Evolutionary conservation across 148 eudicot genomes (phyloP).

Genomic region (Selenicereus undatus): DNA sequence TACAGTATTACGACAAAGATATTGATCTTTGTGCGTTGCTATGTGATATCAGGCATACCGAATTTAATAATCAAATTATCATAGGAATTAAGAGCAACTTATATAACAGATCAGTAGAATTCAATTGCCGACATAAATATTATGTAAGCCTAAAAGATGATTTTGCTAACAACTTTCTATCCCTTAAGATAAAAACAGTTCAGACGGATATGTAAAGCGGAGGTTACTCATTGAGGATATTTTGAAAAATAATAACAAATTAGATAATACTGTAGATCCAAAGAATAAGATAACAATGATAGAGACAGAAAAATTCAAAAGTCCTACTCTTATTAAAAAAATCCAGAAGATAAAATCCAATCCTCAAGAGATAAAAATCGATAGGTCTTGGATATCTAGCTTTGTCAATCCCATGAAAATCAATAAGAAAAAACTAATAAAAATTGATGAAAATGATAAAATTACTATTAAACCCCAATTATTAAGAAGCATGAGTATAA

Average conservation of each 20-base stretch:
- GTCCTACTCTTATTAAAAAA: neutral
- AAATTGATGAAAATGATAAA: too few relatives aligned
- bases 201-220: neutral
- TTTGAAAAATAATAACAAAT: neutral
- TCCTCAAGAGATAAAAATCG: neutral
- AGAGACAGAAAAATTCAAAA: neutral
- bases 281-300: neutral
- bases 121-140: neutral
- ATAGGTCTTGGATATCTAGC: neutral
- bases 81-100: neutral
- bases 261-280: neutral
- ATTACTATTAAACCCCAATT: too few relatives aligned
- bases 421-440: neutral
- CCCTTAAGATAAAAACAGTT: neutral
- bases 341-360: neutral
- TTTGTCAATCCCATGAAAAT: neutral
- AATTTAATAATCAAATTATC: neutral
- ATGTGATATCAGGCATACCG: neutral
- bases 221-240: neutral
- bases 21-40: neutral
- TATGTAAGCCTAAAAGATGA: neutral
- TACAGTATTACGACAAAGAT: neutral
- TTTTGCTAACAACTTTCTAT: neutral
- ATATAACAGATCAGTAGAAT: neutral
- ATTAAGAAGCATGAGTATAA: neutral